Conservation (phyloP, 257 asterid species). For the Prunella vulgaris region DNA sequence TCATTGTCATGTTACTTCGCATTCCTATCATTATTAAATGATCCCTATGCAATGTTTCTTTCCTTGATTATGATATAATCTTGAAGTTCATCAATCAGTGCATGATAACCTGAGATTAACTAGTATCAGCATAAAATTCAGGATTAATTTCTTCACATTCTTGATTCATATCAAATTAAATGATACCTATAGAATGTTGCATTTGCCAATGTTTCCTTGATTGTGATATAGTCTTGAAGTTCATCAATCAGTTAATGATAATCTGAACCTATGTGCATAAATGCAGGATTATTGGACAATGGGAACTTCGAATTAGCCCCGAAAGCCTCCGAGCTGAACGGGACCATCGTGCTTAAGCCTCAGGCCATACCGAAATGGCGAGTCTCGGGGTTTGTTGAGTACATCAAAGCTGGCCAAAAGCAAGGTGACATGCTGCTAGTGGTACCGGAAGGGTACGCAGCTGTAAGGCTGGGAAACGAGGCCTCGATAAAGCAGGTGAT, state of each 20-base stretch:
- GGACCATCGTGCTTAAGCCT: constrained; percentile 52
- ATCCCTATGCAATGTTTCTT: not conserved
- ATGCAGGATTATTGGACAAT: constrained; percentile 65
- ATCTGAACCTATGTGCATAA: not conserved
- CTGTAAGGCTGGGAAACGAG: constrained; percentile 85
- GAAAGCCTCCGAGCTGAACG: constrained; percentile 48
- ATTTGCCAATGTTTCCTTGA: no score
- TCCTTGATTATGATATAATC: not conserved
- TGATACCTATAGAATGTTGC: no score
- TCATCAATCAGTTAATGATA: not conserved
- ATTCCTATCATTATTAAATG: not conserved
- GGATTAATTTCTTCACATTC: no score
- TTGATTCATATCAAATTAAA: no score
- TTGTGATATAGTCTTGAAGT: not conserved
- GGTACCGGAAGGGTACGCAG: constrained; percentile 93
- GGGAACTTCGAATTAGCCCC: constrained; percentile 89
- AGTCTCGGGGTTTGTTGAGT: constrained; percentile 80
- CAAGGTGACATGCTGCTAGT: constrained; percentile 94
- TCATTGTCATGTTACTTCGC: constrained; percentile 23
- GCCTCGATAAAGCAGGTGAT: constrained; percentile 71
- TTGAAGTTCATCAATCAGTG: not conserved
- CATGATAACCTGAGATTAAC: not conserved
- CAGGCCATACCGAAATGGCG: constrained; percentile 76
- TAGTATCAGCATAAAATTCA: no score
- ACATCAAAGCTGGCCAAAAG: constrained; percentile 89